Evolutionary conservation across 148 eudicot species (phyloP).

Genomic region (Nepenthes mirabilis): DNA sequence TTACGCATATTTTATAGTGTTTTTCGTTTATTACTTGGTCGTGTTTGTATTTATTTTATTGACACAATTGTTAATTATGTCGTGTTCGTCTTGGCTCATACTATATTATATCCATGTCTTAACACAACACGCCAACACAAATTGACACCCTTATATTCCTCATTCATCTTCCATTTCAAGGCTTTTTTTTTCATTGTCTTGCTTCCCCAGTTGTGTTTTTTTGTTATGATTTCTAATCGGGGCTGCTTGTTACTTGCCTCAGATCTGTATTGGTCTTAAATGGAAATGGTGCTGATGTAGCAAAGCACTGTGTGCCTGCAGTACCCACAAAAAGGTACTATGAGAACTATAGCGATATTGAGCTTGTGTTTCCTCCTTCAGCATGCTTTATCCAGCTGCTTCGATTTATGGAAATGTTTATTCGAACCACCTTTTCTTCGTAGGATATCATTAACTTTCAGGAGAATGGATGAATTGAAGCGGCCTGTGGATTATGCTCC

Average conservation of each 20-base stretch:
- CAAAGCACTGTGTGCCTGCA: constrained; percentile 50
- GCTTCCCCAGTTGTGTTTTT: background rate
- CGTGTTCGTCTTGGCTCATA: too few relatives aligned
- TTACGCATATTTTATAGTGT: too few relatives aligned
- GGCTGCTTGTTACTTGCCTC: constrained; percentile 1
- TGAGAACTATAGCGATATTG: background rate
- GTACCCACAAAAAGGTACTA: constrained; percentile 34
- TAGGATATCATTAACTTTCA: constrained; percentile 39
- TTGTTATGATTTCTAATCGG: background rate
- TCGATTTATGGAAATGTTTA: background rate
- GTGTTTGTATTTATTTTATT: too few relatives aligned
- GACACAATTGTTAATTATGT: too few relatives aligned
- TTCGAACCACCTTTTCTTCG: background rate
- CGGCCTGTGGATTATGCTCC: constrained; percentile 20
- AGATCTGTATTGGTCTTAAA: constrained; percentile 39
- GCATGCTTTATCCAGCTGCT: background rate
- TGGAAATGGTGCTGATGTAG: constrained; percentile 42
- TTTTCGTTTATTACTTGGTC: too few relatives aligned
- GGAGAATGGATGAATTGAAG: constrained; percentile 39
- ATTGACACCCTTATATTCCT: too few relatives aligned
- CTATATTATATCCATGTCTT: too few relatives aligned
- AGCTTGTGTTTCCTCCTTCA: background rate
- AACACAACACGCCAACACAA: too few relatives aligned
- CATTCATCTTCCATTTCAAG: background rate
- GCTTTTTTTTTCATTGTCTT: background rate